Evolutionary conservation across 805 yeast genomes (phyloP).

Genomic region (Komagataella pastoris): DNA sequence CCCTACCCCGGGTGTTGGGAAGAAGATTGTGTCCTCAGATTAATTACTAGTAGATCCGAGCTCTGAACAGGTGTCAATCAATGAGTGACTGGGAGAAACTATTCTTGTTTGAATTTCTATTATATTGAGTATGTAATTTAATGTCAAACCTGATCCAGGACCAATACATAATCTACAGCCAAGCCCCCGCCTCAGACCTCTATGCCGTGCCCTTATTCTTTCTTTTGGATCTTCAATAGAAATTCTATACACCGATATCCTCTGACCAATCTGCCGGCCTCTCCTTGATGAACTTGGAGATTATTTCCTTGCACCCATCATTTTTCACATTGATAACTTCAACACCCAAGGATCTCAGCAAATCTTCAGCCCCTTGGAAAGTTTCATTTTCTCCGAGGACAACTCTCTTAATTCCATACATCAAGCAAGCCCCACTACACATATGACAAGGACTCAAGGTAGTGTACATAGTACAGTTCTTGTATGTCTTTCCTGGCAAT

Average conservation of each 20-base stretch:
- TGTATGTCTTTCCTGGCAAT: slow-evolving; percentile 65
- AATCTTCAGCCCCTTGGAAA: slow-evolving; percentile 74
- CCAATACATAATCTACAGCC: not conserved
- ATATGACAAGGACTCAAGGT: slow-evolving; percentile 87
- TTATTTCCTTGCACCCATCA: slow-evolving; percentile 50
- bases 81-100: not conserved
- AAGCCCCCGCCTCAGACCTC: not conserved
- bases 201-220: not conserved
- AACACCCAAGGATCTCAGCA: slow-evolving; percentile 52
- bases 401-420: slow-evolving; percentile 79
- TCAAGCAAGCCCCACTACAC: slow-evolving; percentile 88
- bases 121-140: not conserved
- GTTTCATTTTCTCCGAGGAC: slow-evolving; percentile 85
- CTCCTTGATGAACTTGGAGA: slow-evolving; percentile 68
- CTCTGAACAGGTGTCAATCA: not conserved
- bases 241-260: slow-evolving; percentile 46
- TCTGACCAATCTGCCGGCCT: slow-evolving; percentile 73
- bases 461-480: slow-evolving; percentile 82
- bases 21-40: not conserved
- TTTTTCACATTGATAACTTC: slow-evolving; percentile 53
- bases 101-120: not conserved
- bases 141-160: not conserved
- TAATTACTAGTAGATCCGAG: not conserved
- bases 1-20: slow-evolving; percentile 22
- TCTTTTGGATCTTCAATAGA: not conserved